A percentile compares a stretch with the other conserved stretches of the same genome.
Evolutionary conservation across 2,329 filamentous ascomycete genomes (phyloP).

Genomic region (Hirsutella minnesotensis): DNA sequence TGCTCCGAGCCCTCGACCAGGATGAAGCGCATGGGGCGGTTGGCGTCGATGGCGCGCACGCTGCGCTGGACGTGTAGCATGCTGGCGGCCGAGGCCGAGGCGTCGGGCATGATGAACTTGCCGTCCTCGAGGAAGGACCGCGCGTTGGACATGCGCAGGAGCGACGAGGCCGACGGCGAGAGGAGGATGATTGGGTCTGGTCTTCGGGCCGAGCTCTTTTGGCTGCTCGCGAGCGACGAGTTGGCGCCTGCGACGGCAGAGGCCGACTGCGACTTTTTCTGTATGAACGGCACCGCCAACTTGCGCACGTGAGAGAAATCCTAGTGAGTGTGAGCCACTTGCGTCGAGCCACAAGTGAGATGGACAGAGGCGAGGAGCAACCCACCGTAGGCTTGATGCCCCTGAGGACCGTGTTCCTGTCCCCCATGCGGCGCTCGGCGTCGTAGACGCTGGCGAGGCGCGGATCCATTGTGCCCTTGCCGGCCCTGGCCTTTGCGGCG

Average conservation of each 20-base stretch:
- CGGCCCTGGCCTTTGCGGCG: conserved; percentile 36
- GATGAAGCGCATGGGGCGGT: conserved; percentile 78
- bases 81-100: conserved; percentile 54
- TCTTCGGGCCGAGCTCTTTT: conserved; percentile 36
- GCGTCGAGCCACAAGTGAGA: not conserved
- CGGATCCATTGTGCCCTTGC: conserved; percentile 63
- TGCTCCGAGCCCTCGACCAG: conserved; percentile 86
- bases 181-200: conserved; percentile 89
- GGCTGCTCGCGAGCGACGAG: conserved; percentile 40
- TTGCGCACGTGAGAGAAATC: conserved; percentile 94
- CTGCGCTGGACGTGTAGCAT: conserved; percentile 77
- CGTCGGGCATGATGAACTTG: conserved; percentile 66
- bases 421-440: conserved; percentile 81
- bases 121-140: conserved; percentile 86
- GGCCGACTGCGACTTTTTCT: conserved; percentile 38
- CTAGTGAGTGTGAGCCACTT: conserved; percentile 30
- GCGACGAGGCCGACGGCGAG: conserved; percentile 86
- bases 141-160: conserved; percentile 91
- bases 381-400: conserved; percentile 81
- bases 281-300: conserved; percentile 66
- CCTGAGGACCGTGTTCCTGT: conserved; percentile 77
- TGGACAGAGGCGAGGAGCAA: conserved; percentile 4
- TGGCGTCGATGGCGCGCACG: conserved; percentile 58
- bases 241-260: conserved; percentile 26
- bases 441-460: conserved; percentile 80